Evolutionary conservation across 306 rosid species (phyloP).

Genomic region (Cucurbita moschata): DNA sequence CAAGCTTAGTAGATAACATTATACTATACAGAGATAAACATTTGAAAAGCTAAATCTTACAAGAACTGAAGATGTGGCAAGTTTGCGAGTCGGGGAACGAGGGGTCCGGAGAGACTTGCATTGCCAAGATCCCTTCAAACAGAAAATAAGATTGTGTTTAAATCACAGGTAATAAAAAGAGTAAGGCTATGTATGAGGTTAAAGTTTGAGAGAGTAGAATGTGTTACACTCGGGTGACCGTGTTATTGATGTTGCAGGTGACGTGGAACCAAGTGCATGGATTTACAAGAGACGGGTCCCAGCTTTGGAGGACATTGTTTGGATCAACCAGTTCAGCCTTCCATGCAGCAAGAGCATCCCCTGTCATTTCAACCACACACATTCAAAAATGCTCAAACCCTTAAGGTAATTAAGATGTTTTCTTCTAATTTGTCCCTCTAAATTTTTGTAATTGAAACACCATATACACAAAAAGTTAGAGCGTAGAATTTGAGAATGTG

Average conservation of each 20-base stretch:
- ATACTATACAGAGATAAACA: not conserved
- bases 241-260: not conserved
- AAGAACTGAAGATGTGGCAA: constrained; percentile 15
- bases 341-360: constrained; percentile 14
- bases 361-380: not conserved
- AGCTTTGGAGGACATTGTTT: constrained; percentile 15
- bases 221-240: constrained; percentile 14
- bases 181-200: not conserved
- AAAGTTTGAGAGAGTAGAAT: not conserved
- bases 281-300: constrained; percentile 13
- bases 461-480: too few relatives aligned
- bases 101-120: constrained; percentile 12
- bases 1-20: not conserved
- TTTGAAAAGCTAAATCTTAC: constrained; percentile 1
- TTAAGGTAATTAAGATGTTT: not conserved
- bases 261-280: constrained; percentile 25
- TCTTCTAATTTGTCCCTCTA: too few relatives aligned
- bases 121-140: constrained; percentile 17
- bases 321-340: constrained; percentile 12
- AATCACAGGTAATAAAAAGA: not conserved
- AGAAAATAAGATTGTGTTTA: not conserved
- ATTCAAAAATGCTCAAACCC: not conserved
- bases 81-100: constrained; percentile 15
- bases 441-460: too few relatives aligned
- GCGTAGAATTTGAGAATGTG: too few relatives aligned